A percentile compares a stretch with the other conserved stretches of the same genome.
These are phyloP conservation scores for Talaromyces sp. DNA, from an alignment of 2,329 filamentous ascomycete species.

Conservation along the genomic window DNA sequence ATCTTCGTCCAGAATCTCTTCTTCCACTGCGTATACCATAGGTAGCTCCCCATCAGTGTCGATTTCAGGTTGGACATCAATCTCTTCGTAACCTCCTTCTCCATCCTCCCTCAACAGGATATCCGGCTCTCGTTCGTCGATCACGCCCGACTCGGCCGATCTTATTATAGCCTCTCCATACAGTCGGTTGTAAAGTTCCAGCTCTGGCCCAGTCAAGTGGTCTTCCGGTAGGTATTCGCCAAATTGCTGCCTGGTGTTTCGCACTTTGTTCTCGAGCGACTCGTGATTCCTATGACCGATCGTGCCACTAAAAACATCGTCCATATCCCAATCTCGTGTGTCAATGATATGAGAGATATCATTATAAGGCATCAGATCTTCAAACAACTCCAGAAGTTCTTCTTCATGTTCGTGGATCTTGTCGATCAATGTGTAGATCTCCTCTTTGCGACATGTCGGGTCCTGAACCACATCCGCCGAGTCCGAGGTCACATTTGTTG, in stretches of 20 bases:
- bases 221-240: conserved; percentile 71
- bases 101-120: conserved; percentile 38
- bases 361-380: conserved; percentile 32
- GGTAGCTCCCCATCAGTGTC: conserved; percentile 25
- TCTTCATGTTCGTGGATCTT: conserved; percentile 36
- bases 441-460: conserved; percentile 26
- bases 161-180: conserved; percentile 67
- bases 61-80: conserved; percentile 26
- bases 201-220: conserved; percentile 67
- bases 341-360: conserved; percentile 26
- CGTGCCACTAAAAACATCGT: conserved; percentile 28
- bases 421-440: conserved; percentile 36
- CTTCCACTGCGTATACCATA: conserved; percentile 32
- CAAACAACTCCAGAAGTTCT: conserved; percentile 32
- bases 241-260: conserved; percentile 69
- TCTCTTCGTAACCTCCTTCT: conserved; percentile 36
- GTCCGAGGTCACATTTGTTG: conserved; percentile 23
- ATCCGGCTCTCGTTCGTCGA: conserved; percentile 32
- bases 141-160: conserved; percentile 28
- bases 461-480: conserved; percentile 21
- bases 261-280: conserved; percentile 48
- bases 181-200: conserved; percentile 70
- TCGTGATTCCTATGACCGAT: conserved; percentile 32
- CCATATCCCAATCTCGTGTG: conserved; percentile 26
- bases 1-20: conserved; percentile 25